A percentile compares a stretch with the other conserved stretches of the same genome.
phyloP scores from a whole-genome alignment of 345 rosid genomes.

The Dipteronia sinensis region DNA sequence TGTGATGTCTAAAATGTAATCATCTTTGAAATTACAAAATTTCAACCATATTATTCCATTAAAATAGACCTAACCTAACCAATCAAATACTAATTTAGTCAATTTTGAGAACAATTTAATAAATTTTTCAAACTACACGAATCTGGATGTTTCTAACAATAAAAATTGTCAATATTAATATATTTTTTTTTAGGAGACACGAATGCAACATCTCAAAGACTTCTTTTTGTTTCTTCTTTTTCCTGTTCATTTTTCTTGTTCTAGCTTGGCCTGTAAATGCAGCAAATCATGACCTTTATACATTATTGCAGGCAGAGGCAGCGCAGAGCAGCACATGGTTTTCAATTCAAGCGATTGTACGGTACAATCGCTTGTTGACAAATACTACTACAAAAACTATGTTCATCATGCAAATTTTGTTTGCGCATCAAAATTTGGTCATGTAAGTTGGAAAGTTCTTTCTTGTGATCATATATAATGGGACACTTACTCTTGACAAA shows the following conservation, averaged over 20 bases:
- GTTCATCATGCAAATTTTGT: not conserved
- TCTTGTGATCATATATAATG: not conserved
- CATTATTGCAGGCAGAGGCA: not conserved
- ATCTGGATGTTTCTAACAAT: not conserved
- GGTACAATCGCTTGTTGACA: not conserved
- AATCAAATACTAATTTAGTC: no score
- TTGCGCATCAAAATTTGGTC: not conserved
- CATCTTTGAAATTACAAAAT: no score
- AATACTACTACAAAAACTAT: not conserved
- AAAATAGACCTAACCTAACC: not conserved
- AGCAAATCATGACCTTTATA: not conserved
- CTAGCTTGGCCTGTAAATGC: slow-evolving; percentile 7
- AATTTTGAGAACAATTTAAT: not conserved
- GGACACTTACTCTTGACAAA: not conserved
- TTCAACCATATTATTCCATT: no score
- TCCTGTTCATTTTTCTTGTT: not conserved
- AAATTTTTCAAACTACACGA: not conserved
- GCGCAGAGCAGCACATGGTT: not conserved
- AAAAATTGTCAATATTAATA: not conserved
- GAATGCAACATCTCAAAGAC: not conserved
- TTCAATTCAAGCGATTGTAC: not conserved
- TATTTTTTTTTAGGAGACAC: not conserved
- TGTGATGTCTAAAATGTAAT: not conserved
- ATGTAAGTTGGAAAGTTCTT: slow-evolving; percentile 11
- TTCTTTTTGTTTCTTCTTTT: not conserved